phyloP scores from a whole-genome alignment of 139 green algal species.

The Tetradesmus lagerheimii region DNA sequence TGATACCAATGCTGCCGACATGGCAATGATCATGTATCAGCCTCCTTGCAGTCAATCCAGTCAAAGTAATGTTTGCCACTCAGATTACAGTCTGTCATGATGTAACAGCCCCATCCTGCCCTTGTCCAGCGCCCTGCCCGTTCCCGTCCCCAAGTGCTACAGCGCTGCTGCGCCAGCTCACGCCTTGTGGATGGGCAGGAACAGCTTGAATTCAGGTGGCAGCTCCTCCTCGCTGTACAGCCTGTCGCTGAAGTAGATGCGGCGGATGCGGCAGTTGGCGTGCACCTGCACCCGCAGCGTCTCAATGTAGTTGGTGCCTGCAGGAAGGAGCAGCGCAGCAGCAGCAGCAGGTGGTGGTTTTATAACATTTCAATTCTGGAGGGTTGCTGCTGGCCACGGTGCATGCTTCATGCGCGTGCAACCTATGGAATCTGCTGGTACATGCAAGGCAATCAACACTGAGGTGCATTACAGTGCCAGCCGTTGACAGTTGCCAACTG shows the following conservation, averaged over 20 bases:
- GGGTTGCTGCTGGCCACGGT: too few relatives aligned
- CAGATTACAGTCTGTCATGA: too few relatives aligned
- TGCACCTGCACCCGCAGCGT: slow-evolving; percentile 94
- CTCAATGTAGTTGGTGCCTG: slow-evolving; percentile 96
- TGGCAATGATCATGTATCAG: too few relatives aligned
- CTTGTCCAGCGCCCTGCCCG: neutral
- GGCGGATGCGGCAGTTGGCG: slow-evolving; percentile 94
- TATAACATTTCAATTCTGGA: too few relatives aligned
- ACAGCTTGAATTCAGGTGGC: slow-evolving; percentile 86
- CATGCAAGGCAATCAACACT: neutral
- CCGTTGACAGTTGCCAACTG: neutral
- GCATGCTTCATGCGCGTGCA: too few relatives aligned
- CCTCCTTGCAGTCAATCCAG: too few relatives aligned
- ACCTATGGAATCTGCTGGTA: neutral
- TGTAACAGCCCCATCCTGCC: neutral
- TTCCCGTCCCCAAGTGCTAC: neutral
- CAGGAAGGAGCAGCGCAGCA: neutral
- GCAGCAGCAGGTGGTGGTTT: too few relatives aligned
- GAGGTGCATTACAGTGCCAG: neutral
- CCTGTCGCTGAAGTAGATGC: slow-evolving; percentile 95
- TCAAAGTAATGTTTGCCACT: too few relatives aligned
- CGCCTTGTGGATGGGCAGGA: slow-evolving; percentile 43
- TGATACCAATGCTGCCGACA: too few relatives aligned
- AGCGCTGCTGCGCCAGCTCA: neutral
- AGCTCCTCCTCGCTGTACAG: slow-evolving; percentile 98